Percentiles rank a stretch among this genome's conserved stretches.
Conservation (phyloP, 176 grass and related monocot species). For the Bothriochloa decipiens region DNA sequence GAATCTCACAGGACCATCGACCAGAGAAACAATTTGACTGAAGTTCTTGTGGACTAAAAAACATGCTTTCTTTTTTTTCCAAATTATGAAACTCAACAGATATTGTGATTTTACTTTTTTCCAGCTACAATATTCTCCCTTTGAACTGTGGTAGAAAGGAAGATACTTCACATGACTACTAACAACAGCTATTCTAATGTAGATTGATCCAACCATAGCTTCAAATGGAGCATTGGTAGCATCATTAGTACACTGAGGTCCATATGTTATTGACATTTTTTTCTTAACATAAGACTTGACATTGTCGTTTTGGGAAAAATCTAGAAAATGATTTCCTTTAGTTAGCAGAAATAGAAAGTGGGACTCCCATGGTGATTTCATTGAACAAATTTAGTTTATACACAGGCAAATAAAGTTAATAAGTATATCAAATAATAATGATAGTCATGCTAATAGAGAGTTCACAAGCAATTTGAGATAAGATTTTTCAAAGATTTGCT, state of each 20-base stretch:
- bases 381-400: not conserved
- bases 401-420: not conserved
- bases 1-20: slow-evolving; percentile 11
- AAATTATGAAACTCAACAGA: slow-evolving; percentile 14
- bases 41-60: not conserved
- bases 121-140: not conserved
- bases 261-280: not conserved
- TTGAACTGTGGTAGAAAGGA: not conserved
- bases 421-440: not conserved
- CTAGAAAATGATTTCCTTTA: not conserved
- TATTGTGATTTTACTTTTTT: not conserved
- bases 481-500: not conserved
- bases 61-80: not conserved
- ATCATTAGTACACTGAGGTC: slow-evolving; percentile 3
- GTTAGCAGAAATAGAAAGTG: not conserved
- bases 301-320: not conserved
- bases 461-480: not conserved
- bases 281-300: not conserved
- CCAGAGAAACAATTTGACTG: not conserved
- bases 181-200: not conserved
- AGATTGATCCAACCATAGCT: not conserved
- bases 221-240: not conserved
- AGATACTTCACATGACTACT: not conserved
- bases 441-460: not conserved
- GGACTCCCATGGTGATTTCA: not conserved